phyloP scores from a whole-genome alignment of 1,139 yeast species.

The Saccharomyces uvarum region DNA sequence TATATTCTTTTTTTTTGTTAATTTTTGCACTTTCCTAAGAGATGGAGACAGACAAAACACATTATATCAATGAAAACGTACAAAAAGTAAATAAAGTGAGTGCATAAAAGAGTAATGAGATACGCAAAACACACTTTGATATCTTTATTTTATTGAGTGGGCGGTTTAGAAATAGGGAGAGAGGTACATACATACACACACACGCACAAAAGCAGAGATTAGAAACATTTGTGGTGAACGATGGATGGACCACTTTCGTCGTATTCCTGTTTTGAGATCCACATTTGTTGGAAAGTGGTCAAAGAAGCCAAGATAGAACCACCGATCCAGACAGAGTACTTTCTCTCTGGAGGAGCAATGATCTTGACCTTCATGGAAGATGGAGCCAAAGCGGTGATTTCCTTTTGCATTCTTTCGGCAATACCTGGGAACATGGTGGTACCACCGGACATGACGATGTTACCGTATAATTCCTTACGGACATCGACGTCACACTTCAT shows the following conservation, averaged over 20 bases:
- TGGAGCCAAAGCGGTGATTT: constrained; percentile 98
- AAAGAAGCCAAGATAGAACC: constrained; percentile 98
- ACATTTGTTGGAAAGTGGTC: constrained; percentile 99
- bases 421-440: constrained; percentile 99
- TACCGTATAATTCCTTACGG: constrained; percentile 97
- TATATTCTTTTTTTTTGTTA: neutral
- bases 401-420: constrained; percentile 99
- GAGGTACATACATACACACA: constrained; percentile 2
- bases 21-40: neutral
- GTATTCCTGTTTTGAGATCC: constrained; percentile 99
- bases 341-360: constrained; percentile 99
- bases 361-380: constrained; percentile 99
- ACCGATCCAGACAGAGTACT: constrained; percentile 99
- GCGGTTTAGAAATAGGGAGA: neutral
- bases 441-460: constrained; percentile 99
- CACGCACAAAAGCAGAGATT: constrained; percentile 31
- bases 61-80: neutral
- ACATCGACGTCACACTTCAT: constrained; percentile 99
- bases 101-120: neutral
- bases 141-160: constrained; percentile 1
- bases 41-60: neutral
- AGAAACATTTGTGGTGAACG: constrained; percentile 99
- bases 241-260: constrained; percentile 99
- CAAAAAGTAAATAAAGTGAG: constrained; percentile 1
- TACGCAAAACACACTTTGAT: neutral